Percentiles rank a stretch among this genome's conserved stretches.
Conservation (phyloP, 768 basidiomycete genomes). For the Termitomyces sp. region DNA sequence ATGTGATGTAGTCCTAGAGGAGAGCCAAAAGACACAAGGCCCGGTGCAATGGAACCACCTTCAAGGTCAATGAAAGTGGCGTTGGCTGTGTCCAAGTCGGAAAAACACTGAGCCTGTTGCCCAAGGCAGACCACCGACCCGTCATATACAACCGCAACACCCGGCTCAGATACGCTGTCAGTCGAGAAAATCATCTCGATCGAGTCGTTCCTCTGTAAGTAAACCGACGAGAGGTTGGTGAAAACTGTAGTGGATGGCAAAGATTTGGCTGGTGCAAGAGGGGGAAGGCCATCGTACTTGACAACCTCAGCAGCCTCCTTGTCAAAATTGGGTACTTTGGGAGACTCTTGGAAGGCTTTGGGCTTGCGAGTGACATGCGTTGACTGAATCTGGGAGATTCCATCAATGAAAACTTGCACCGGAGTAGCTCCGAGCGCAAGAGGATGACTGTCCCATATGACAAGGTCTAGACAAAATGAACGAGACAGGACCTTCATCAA, state of each 20-base stretch:
- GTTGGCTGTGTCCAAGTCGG: conserved; percentile 15
- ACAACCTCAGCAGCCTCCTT: conserved; percentile 61
- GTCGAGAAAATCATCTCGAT: conserved; percentile 29
- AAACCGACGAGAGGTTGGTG: conserved; percentile 57
- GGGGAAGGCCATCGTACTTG: conserved; percentile 71
- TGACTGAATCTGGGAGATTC: conserved; percentile 65
- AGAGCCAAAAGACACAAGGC: conserved; percentile 69
- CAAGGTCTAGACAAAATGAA: conserved; percentile 48
- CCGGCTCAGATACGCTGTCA: conserved; percentile 18
- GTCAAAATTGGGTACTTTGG: conserved; percentile 68
- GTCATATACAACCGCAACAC: conserved; percentile 37
- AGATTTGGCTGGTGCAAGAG: conserved; percentile 45
- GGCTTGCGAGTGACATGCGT: conserved; percentile 53
- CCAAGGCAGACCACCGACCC: conserved; percentile 55
- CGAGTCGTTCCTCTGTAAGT: conserved; percentile 23
- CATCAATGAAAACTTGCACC: conserved; percentile 86
- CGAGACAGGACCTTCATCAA: background rate
- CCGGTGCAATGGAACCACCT: conserved; percentile 66
- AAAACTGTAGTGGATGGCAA: conserved; percentile 45
- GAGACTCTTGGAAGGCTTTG: conserved; percentile 37
- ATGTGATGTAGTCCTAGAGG: conserved; percentile 73
- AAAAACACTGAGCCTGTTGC: conserved; percentile 21
- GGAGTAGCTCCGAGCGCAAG: conserved; percentile 85
- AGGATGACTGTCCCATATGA: conserved; percentile 85
- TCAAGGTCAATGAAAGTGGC: conserved; percentile 56